Percentiles rank a stretch among this genome's conserved stretches.
Conservation (phyloP, 2,329 filamentous ascomycete species). For the Lasiodiplodia citricola region DNA sequence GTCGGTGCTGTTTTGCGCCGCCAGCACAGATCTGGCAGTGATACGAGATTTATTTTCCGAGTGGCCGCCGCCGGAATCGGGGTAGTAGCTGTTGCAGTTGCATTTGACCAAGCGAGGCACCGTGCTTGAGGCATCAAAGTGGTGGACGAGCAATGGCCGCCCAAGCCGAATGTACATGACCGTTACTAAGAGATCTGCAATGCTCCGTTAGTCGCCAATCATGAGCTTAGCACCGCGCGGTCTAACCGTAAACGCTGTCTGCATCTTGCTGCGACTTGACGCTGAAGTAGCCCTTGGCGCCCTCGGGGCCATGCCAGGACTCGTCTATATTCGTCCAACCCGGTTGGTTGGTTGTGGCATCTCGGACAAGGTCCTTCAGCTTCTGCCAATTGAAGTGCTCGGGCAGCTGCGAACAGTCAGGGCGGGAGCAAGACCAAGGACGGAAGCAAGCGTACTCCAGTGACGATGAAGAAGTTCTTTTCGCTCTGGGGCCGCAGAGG, state of each 20-base stretch:
- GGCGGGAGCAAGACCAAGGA: not conserved
- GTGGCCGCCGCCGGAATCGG: slow-evolving; percentile 34
- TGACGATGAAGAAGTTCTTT: slow-evolving; percentile 27
- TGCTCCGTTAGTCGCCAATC: slow-evolving; percentile 32
- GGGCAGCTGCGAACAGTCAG: slow-evolving; percentile 19
- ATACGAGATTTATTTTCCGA: slow-evolving; percentile 39
- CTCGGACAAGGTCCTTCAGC: slow-evolving; percentile 45
- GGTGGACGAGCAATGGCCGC: slow-evolving; percentile 34
- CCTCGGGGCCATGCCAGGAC: slow-evolving; percentile 30
- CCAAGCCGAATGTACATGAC: slow-evolving; percentile 35
- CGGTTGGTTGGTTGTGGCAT: slow-evolving; percentile 41
- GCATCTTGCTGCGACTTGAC: slow-evolving; percentile 43
- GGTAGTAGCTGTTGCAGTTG: slow-evolving; percentile 41
- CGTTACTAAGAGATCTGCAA: slow-evolving; percentile 29
- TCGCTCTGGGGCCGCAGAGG: slow-evolving; percentile 13
- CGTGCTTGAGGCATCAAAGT: slow-evolving; percentile 30
- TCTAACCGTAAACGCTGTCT: slow-evolving; percentile 29
- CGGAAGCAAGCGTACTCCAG: slow-evolving; percentile 18
- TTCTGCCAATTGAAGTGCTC: slow-evolving; percentile 38
- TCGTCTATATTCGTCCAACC: slow-evolving; percentile 44
- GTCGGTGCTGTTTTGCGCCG: slow-evolving; percentile 1
- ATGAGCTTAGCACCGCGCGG: slow-evolving; percentile 33
- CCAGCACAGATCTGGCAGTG: slow-evolving; percentile 34
- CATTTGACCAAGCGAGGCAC: slow-evolving; percentile 39
- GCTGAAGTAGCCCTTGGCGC: slow-evolving; percentile 44